A percentile compares a stretch with the other conserved stretches of the same genome.
Evolutionary conservation across 169 alveolate genomes (phyloP).

Genomic region (Plasmodium cynomolgi): DNA sequence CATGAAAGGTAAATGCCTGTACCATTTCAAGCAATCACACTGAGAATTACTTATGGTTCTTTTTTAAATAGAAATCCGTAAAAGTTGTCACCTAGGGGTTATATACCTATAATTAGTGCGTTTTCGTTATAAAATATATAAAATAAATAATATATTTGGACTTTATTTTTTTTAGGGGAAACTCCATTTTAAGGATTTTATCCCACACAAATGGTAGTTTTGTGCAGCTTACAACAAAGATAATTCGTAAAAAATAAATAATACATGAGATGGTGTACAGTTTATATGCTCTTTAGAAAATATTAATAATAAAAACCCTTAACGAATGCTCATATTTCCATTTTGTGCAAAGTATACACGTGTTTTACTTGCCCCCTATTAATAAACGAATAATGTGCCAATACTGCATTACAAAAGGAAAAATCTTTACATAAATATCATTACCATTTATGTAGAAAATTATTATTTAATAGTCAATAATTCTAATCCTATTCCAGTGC

Average conservation of each 20-base stretch:
- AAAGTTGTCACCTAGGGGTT: neutral
- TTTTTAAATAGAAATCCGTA: neutral
- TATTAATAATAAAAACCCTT: neutral
- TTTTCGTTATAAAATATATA: neutral
- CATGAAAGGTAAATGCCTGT: neutral
- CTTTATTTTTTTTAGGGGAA: neutral
- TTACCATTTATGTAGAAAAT: neutral
- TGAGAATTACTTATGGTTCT: neutral
- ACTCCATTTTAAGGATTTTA: neutral
- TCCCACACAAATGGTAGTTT: neutral
- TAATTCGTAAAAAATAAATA: neutral
- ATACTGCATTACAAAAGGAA: neutral
- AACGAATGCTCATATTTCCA: neutral
- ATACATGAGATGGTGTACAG: neutral
- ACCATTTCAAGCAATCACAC: neutral
- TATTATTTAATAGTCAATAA: neutral
- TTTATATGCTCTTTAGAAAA: neutral
- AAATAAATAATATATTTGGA: neutral
- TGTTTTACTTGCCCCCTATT: neutral
- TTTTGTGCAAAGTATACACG: neutral
- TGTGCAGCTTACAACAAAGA: neutral
- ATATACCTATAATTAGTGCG: neutral
- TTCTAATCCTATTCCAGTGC: neutral
- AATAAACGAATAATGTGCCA: neutral
- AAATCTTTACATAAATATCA: neutral